Base-by-base conservation (phyloP, 768 basidiomycete genomes). In the Dacryopinax primogenitus region DNA sequence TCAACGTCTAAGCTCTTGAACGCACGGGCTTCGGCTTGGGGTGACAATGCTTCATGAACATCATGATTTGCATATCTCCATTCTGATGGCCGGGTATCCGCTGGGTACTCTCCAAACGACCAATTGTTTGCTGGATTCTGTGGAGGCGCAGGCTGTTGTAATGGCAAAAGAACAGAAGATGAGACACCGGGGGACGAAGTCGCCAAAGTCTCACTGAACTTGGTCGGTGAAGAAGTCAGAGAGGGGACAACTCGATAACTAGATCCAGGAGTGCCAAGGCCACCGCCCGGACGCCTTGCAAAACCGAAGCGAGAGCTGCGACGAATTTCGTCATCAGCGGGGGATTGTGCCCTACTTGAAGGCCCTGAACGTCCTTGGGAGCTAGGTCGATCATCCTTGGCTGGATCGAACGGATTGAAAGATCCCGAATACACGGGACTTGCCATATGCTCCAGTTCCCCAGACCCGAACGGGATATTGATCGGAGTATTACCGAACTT, bases 241-340 rank as follows among this genome's bases (percentile, higher is more conserved):
- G 51, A 58, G 26, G 51, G 51, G 11, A 58, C 21, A 7, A 30
- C 51, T 32, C 51, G 51, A 30, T 58, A 58, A 18, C 13, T 58
- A 15, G 51, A 58, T 3, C 51, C 51, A 13, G 51, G 51, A 3
- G 51, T 58, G 26, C 13, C 51, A 30, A 58, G 51, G 21, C 51
- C 51, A 30, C 51, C 51, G 15, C 51, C 51, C 26, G 51, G 51
- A 30, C 51, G 51, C 30, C 51, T 67, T n/a, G 68, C 68, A 41
- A 69, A 69, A n/a, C 67, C 67, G 44, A 69, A 69, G n/a, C 65
- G 44, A 7, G 68, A 69, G 28, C 67, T 65, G 21, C 65, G 61
- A 15, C 68, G 66, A 3, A 62, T 23, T 23, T 58, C 41, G 21
- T 69, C 68, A 3, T 69, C 68, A 21, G 65, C 67, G 18, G 65